Evolutionary conservation across 352 stramenopile species (phyloP), one percentile per base, ranked within the genome.

Genomic region (Phytophthora pinifolia): DNA sequence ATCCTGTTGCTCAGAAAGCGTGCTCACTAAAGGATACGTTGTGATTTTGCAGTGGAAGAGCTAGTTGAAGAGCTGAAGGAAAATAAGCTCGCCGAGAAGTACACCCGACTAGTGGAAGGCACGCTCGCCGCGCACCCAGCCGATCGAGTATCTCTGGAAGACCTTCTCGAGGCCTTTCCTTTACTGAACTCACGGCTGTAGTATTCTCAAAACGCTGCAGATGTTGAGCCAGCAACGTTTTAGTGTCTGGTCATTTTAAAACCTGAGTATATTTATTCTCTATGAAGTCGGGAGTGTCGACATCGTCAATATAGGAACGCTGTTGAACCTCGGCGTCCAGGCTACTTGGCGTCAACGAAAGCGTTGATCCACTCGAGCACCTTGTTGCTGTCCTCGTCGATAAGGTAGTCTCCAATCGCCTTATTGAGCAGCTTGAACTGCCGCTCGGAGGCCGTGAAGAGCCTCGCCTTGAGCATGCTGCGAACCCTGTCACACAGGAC

Each of bases 291-390:
- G 17, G 4, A 47, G 30, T 22, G 30, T 10, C 10, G 18, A n/a
- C 22, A 29, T 15, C 20, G 13, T 31, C 7, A 17, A 17, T 9
- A 15, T 29, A 27, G 14, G 58, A 60, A 18, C 56, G 43, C 34
- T 22, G 20, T 22, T 22, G 20, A 25, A 3, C 22, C 22, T 27
- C 4, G 22, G 22, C 22, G 3, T 27, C 22, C 22, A 27, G 6
- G 22, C 67, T 45, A 62, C 25, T 67, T 65, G n/a, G 70, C 52
- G 9, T 69, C 39, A 2, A 88, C 47, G 41, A 92, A 86, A 6
- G 79, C 82, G 31, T 85, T 64, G 49, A 89, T 54, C 82, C 82
- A 92, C 65, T 92, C 82, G 8, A 86, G 34, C 36, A 72, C 76
- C 38, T 79, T 83, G 27, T n/a, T 6, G 33, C 68, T 50, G 39